These are phyloP conservation scores for Bruguiera sexangula DNA, from an alignment of 345 rosid genomes.

Conservation along the genomic window DNA sequence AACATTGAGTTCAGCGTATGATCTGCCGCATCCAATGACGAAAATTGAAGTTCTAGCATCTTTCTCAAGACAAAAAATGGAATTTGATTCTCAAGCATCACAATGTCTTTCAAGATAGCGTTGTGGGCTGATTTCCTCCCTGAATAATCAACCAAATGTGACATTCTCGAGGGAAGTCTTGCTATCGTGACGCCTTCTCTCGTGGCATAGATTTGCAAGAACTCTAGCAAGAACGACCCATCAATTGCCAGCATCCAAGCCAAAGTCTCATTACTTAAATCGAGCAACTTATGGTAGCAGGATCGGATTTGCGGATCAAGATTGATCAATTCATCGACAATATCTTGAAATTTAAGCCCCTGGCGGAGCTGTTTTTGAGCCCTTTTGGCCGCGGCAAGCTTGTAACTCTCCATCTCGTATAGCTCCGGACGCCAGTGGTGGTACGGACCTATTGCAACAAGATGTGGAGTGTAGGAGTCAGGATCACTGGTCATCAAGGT, in stretches of 20 bases:
- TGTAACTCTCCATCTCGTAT: conserved; percentile 64
- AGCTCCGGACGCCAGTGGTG: conserved; percentile 67
- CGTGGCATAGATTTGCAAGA: too few relatives aligned
- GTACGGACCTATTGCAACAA: conserved; percentile 76
- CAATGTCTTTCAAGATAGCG: conserved; percentile 28
- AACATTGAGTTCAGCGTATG: conserved; percentile 34
- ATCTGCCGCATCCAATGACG: conserved; percentile 37
- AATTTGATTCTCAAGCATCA: conserved; percentile 79
- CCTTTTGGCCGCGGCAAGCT: conserved; percentile 54
- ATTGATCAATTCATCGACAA: conserved; percentile 43
- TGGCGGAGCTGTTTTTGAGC: conserved; percentile 33
- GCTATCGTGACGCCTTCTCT: too few relatives aligned
- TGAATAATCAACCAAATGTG: too few relatives aligned
- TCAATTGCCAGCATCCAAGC: conserved; percentile 45
- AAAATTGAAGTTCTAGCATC: conserved; percentile 41
- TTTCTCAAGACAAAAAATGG: conserved; percentile 54
- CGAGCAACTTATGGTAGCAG: conserved; percentile 55
- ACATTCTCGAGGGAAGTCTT: too few relatives aligned
- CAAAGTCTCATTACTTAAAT: conserved; percentile 47
- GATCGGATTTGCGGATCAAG: conserved; percentile 45
- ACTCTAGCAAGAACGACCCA: too few relatives aligned
- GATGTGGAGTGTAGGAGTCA: conserved; percentile 63
- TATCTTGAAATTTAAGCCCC: conserved; percentile 33
- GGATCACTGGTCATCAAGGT: conserved; percentile 41
- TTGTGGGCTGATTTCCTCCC: too few relatives aligned